These are phyloP conservation scores for Didymellaceae sp. DNA, from an alignment of 2,329 filamentous ascomycete genomes.

Conservation along the genomic window DNA sequence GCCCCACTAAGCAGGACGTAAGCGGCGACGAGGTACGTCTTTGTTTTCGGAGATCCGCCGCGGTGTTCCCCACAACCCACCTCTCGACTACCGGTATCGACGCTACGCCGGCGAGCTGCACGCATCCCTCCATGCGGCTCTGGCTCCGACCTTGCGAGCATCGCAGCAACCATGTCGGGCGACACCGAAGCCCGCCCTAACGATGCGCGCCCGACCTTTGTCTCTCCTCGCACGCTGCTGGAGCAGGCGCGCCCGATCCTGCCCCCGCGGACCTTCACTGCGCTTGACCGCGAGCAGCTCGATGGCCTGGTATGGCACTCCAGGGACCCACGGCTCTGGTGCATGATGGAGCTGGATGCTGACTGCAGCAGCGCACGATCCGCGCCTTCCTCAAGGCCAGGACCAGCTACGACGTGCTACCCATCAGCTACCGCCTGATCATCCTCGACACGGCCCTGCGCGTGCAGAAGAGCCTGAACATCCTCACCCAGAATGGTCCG, in stretches of 20 bases:
- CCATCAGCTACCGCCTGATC: constrained; percentile 93
- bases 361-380: constrained; percentile 69
- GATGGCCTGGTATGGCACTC: constrained; percentile 72
- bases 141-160: constrained; percentile 38
- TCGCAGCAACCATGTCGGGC: constrained; percentile 48
- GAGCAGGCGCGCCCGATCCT: constrained; percentile 35
- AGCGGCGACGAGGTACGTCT: constrained; percentile 6
- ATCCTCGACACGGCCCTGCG: constrained; percentile 93
- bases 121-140: constrained; percentile 45
- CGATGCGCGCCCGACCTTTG: constrained; percentile 31
- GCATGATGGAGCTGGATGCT: constrained; percentile 15
- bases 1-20: constrained; percentile 7
- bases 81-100: constrained; percentile 22
- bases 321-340: neutral
- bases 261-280: constrained; percentile 55
- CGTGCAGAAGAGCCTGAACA: constrained; percentile 96
- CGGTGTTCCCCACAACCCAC: constrained; percentile 16
- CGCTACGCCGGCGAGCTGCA: constrained; percentile 17
- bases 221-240: constrained; percentile 39
- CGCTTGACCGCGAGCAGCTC: constrained; percentile 76
- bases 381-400: constrained; percentile 95
- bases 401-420: constrained; percentile 96
- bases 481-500: constrained; percentile 91
- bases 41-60: constrained; percentile 13
- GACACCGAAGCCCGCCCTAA: constrained; percentile 26